Conservation (phyloP, 164 flowering plant genomes). For the Cinnamomum micranthum region DNA sequence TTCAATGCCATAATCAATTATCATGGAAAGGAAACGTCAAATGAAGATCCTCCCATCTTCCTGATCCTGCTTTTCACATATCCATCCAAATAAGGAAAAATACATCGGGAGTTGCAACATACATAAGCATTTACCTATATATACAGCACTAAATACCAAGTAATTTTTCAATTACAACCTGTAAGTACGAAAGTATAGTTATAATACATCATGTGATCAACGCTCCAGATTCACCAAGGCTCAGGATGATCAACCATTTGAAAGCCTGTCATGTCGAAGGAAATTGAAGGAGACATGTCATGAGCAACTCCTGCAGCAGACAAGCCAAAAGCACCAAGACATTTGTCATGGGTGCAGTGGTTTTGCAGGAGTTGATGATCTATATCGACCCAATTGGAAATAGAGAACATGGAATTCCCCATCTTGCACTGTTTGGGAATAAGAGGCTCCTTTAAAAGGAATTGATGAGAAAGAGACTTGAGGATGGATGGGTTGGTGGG, state of each 20-base stretch:
- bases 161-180: too few species aligned
- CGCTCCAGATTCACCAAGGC: constrained; percentile 28
- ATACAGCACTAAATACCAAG: too few species aligned
- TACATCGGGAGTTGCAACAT: too few species aligned
- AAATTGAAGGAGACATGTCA: constrained; percentile 36
- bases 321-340: constrained; percentile 18
- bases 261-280: constrained; percentile 30
- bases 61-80: too few species aligned
- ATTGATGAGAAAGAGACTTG: constrained; percentile 34
- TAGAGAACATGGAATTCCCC: constrained; percentile 24
- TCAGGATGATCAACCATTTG: constrained; percentile 33
- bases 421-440: constrained; percentile 37
- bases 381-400: constrained; percentile 22
- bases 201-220: background rate
- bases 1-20: too few species aligned
- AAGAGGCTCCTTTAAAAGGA: constrained; percentile 13
- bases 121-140: too few species aligned
- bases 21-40: too few species aligned
- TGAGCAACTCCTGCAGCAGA: constrained; percentile 10
- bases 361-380: constrained; percentile 10
- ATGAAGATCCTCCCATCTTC: too few species aligned
- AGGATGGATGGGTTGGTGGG: background rate
- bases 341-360: constrained; percentile 32
- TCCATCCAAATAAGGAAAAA: too few species aligned
- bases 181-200: too few species aligned